Evolutionary conservation across 352 stramenopile species (phyloP), one percentile per base, ranked within the genome.

Genomic region (Phytophthora fragariaefolia): DNA sequence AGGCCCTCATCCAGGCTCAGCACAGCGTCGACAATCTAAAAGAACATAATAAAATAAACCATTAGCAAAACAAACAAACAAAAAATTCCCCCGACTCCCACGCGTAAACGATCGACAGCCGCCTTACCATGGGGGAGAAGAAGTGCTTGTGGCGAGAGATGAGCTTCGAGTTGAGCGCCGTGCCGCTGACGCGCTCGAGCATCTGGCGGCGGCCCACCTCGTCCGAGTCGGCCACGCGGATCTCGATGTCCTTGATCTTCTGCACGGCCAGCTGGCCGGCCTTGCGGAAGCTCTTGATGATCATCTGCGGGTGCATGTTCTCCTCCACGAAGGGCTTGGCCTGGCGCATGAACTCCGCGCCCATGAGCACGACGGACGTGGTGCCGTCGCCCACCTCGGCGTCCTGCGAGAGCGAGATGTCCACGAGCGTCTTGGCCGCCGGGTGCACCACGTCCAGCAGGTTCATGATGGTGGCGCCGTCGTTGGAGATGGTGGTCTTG

Each of bases 401-500:
- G 54, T 98, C 80, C 78, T 98, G 87, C 47, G 91, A 96, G 61
- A 97, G 87, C 56, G 91, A 97, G 45, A 99, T 99, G 74, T 99
- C 98, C 48, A 99, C 97, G 20, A 99, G 82, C 51, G 97, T 99
- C 79, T 99, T 99, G 60, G 98, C 97, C 15, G 98, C 98, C 23
- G 98, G 97, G 87, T 99, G 98, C 47, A 98, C 97, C 69, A 99
- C 98, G 66, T 99, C 98, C 48, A 99, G 75, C 49, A 97, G 71
- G 72, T 97, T 98, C 97, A 99, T 99, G 71, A 99, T 99, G 15
- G 97, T 99, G 18, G 98, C 98, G 38, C 98, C 98, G 67, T 99
- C 98, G 76, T 99, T 99, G 66, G 92, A 98, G 73, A 99, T 99
- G 38, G 97, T 99, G 6, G 97, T 95, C 77, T 91, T 93, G 53